Evolutionary conservation across 768 basidiomycete genomes (phyloP), one percentile per base, ranked within the genome.

Genomic region (Boletus reticulatus): DNA sequence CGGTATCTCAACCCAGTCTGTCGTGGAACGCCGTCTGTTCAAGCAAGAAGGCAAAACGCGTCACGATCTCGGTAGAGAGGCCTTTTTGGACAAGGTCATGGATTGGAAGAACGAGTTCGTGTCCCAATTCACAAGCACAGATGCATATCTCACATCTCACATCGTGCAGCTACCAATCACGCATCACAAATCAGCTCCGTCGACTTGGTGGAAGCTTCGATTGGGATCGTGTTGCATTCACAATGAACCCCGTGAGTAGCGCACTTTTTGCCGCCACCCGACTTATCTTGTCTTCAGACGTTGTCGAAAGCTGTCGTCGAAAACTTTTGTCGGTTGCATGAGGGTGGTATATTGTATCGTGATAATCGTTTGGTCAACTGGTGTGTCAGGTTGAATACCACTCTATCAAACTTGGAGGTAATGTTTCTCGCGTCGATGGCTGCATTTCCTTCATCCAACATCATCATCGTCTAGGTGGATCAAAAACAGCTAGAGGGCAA

Each of bases 361-460:
- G 95, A 94, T 3, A 98, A 98, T 66, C 87, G 96, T 22, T 82
- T 99, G 43, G 96, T 98, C 56, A 97, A 98, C 67, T 98, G 97
- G 96, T 99, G 97, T 76, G 91, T 94, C 45, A 82, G 85, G 69
- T 76, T 99, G 56, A 97, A 98, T 70, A 99, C 97, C 1, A 96
- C 96, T 0, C 77, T 99, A 3, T 98, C 96, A n/a, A 98, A 98
- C 72, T 80, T 99, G 49, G 97, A 98, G 83, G 92, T 89, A 43
- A 51, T 74, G n/a, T 34, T 29, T 51, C 34, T 27, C 11, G 10
- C 36, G n/a, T 24, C 17, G 4, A 37, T n/a, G 5, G 3, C 6
- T 22, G 0, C 36, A 27, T 22, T n/a, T 24, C 36, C 16, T 48
- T 22, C 19, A n/a, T 29, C 37, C 27, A 8, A 56, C 27, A 8